Conservation (phyloP, 2,329 filamentous ascomycete species). For the Arthrobotrys musiformis region DNA sequence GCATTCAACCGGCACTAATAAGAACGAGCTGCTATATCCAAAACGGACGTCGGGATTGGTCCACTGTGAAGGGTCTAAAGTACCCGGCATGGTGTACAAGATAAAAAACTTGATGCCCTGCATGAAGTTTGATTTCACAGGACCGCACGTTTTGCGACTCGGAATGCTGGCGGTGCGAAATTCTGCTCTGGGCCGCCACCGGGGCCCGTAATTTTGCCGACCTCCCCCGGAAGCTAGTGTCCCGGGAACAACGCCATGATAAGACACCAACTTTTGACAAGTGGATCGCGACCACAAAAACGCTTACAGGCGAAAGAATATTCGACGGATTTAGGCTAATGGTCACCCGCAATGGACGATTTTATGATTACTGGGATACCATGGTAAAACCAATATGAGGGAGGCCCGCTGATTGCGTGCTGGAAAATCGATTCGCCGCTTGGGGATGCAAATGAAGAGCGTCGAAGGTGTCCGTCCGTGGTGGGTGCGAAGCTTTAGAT, state of each 20-base stretch:
- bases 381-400: conserved; percentile 12
- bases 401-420: conserved; percentile 40
- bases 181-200: conserved; percentile 19
- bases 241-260: not conserved
- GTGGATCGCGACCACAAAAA: conserved; percentile 34
- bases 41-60: conserved; percentile 52
- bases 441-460: not conserved
- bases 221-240: conserved; percentile 3
- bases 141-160: conserved; percentile 28
- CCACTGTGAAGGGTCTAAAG: conserved; percentile 17
- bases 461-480: conserved; percentile 21
- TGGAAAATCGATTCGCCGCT: conserved; percentile 23
- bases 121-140: conserved; percentile 31
- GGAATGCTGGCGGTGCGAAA: conserved; percentile 21
- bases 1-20: conserved; percentile 55
- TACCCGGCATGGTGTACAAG: conserved; percentile 26
- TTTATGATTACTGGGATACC: conserved; percentile 37
- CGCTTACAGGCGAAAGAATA: conserved; percentile 48
- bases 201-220: conserved; percentile 15
- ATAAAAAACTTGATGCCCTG: conserved; percentile 38
- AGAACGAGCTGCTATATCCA: conserved; percentile 45
- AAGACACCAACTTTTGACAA: conserved; percentile 26
- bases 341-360: conserved; percentile 26
- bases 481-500: not conserved
- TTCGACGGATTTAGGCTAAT: conserved; percentile 54